Base-by-base conservation (phyloP, 345 rosid genomes). In the Limnanthes douglasii region DNA sequence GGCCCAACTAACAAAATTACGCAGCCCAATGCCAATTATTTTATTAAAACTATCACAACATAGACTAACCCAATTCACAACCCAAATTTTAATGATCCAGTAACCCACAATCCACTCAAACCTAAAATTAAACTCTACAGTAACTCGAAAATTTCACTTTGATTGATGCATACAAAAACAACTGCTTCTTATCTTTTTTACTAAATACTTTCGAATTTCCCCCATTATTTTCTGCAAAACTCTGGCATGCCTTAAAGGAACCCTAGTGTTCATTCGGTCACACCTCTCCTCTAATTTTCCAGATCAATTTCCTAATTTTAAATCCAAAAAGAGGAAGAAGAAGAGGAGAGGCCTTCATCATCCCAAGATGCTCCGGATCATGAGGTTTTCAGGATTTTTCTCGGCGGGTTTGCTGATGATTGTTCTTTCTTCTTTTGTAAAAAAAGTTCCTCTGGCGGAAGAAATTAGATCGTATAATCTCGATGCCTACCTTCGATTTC, bases 311-410 rank as follows among this genome's bases (percentile, higher is more conserved):
- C 51, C 62, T 28, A 62, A 62, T 65, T 59, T 68, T 51, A 50
- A 65, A 49, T 56, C 58, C 4, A 56, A 53, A 51, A 53, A 54
- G 27, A 41, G 38, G 45, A 56, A 59, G 59, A 35, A 59, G 17
- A 45, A 42, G 29, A 56, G 34, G 26, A 13, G 17, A 28, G 39
- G 16, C 18, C 26, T 60, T 2, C 22, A 21, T 51, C 41, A 35
- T 2, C 42, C 12, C 4, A 60, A 49, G 48, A 78, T 78, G 90
- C 68, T 65, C n/a, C 74, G 84, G 84, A 32, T 68, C 32, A 46
- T 66, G 55, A 59, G 74, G 12, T 58, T 78, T 23, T 68, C 76
- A 1, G 75, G 83, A 20, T 55, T 78, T 39, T 60, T 78, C 66
- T 74, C 77, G 1, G 80, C 73, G 20, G 72, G 49, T 9, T 32